Conservation (phyloP, 192 early-diverging fungal species). For the Coemansia biformis region DNA sequence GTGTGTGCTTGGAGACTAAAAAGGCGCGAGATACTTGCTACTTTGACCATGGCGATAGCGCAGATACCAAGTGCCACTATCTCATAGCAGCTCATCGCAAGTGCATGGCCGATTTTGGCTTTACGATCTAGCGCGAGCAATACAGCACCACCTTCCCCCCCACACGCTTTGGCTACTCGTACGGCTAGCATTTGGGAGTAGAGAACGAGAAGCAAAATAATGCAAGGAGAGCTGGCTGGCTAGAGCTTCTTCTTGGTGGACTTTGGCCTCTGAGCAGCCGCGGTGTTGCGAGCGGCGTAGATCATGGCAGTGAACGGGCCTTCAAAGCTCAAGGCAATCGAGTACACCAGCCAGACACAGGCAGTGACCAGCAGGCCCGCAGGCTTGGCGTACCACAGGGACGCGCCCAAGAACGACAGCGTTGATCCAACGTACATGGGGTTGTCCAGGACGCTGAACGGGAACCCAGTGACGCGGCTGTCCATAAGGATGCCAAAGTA, state of each 20-base stretch:
- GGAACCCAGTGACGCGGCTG: slow-evolving; percentile 78
- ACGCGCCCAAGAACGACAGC: slow-evolving; percentile 74
- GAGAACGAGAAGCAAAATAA: no score
- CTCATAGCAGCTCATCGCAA: slow-evolving; percentile 80
- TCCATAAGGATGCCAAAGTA: slow-evolving; percentile 94
- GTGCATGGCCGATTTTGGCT: slow-evolving; percentile 92
- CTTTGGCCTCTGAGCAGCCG: slow-evolving; percentile 1
- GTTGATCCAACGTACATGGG: slow-evolving; percentile 96
- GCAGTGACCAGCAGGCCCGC: slow-evolving; percentile 66
- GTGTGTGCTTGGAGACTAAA: slow-evolving; percentile 94
- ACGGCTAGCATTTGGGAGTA: no score
- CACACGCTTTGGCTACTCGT: no score
- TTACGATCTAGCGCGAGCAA: slow-evolving; percentile 62
- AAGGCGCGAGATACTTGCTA: slow-evolving; percentile 84
- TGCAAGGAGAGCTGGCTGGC: background rate
- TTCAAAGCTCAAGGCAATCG: slow-evolving; percentile 69
- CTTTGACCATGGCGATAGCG: slow-evolving; percentile 62
- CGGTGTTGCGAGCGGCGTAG: slow-evolving; percentile 57
- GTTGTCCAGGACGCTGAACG: slow-evolving; percentile 86
- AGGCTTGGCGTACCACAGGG: slow-evolving; percentile 69
- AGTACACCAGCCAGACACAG: slow-evolving; percentile 72
- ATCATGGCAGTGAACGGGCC: slow-evolving; percentile 81
- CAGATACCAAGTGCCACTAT: slow-evolving; percentile 82
- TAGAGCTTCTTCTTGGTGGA: slow-evolving; percentile 29
- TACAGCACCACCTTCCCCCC: no score